Evolutionary conservation across 495 filamentous ascomycete species (phyloP).

Genomic region (Trichoderma erinaceum): DNA sequence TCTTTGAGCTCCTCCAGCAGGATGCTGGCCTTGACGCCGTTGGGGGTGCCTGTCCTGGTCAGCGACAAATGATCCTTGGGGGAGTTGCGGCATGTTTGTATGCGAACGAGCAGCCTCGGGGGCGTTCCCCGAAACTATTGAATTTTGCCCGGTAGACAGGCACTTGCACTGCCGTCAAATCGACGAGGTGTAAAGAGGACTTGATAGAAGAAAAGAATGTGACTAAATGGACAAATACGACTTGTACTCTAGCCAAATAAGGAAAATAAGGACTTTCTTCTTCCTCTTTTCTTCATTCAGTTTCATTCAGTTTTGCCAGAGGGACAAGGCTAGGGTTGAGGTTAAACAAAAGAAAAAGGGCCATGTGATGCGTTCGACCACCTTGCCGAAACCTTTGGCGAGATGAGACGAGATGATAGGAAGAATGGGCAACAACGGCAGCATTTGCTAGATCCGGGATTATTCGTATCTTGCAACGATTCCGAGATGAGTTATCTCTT

Average conservation of each 20-base stretch:
- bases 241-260: neutral
- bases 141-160: neutral
- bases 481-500: neutral
- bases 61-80: neutral
- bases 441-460: no score
- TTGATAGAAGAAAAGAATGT: neutral
- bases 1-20: constrained; percentile 69
- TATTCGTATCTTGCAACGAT: no score
- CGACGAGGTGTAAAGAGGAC: neutral
- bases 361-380: constrained; percentile 9
- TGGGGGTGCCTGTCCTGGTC: constrained; percentile 31
- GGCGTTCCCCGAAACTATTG: neutral
- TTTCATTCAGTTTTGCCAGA: no score
- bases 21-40: constrained; percentile 63
- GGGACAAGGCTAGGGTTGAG: neutral
- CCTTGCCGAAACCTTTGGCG: neutral
- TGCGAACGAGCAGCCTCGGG: neutral
- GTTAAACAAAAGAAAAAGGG: neutral
- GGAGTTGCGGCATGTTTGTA: neutral
- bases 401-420: constrained; percentile 9
- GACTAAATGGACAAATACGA: neutral
- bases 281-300: neutral
- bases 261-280: neutral
- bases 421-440: neutral
- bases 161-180: neutral